phyloP scores from a whole-genome alignment of 257 asterid genomes.

The Plantago major region DNA sequence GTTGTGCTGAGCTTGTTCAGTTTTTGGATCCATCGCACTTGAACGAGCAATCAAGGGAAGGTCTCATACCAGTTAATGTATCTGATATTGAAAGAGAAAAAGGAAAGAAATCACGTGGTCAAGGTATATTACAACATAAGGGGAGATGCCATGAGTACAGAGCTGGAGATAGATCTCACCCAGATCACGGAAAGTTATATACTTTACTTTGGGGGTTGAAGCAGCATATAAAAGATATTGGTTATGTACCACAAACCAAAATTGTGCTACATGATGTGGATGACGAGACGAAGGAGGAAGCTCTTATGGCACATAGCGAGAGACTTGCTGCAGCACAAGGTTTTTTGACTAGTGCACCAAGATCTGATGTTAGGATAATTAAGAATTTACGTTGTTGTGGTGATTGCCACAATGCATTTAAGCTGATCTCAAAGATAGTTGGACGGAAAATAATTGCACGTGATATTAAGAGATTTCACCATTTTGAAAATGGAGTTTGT shows the following conservation, averaged over 20 bases:
- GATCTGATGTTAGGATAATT: slow-evolving; percentile 53
- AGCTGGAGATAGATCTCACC: slow-evolving; percentile 86
- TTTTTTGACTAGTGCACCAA: slow-evolving; percentile 57
- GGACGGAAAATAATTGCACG: slow-evolving; percentile 76
- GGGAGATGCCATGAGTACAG: slow-evolving; percentile 65
- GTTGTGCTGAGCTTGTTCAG: slow-evolving; percentile 57
- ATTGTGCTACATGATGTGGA: slow-evolving; percentile 89
- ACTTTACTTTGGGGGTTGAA: slow-evolving; percentile 54
- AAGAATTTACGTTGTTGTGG: slow-evolving; percentile 77
- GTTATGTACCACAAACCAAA: slow-evolving; percentile 66
- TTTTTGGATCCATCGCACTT: slow-evolving; percentile 56
- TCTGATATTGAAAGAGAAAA: slow-evolving; percentile 50
- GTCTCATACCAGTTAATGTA: slow-evolving; percentile 54
- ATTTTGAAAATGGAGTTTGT: slow-evolving; percentile 74
- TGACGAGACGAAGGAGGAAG: slow-evolving; percentile 78
- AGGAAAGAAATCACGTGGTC: slow-evolving; percentile 42
- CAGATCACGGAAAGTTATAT: slow-evolving; percentile 56
- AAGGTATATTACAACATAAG: slow-evolving; percentile 46
- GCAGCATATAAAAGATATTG: slow-evolving; percentile 75
- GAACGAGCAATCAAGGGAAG: slow-evolving; percentile 59
- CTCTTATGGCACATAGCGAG: slow-evolving; percentile 84
- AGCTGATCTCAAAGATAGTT: slow-evolving; percentile 68
- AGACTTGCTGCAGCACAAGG: slow-evolving; percentile 86
- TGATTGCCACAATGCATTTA: slow-evolving; percentile 80
- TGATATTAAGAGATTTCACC: slow-evolving; percentile 82